phyloP scores from a whole-genome alignment of 768 basidiomycete genomes.

The Xerocomus brunneocitrinus region DNA sequence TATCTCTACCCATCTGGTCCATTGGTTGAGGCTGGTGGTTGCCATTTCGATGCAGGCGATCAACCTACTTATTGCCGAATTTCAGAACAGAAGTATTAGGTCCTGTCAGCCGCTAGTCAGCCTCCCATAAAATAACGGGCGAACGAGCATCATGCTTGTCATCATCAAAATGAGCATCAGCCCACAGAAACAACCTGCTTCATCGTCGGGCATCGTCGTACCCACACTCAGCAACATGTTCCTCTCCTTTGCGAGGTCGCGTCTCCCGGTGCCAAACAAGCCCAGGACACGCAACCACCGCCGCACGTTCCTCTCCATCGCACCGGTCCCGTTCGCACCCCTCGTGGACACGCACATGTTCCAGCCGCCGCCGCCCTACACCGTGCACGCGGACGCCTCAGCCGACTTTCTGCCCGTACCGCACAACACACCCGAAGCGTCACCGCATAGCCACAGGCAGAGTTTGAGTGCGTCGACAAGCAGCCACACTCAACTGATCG shows the following conservation, averaged over 20 bases:
- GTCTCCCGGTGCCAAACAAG: conserved; percentile 18
- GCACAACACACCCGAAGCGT: conserved; percentile 25
- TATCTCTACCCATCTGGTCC: too few relatives aligned
- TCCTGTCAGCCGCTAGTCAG: neutral
- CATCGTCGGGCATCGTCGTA: neutral
- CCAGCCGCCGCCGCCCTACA: conserved; percentile 24
- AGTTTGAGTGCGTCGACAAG: neutral
- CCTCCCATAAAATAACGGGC: neutral
- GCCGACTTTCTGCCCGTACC: conserved; percentile 18
- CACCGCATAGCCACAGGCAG: neutral
- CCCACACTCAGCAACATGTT: conserved; percentile 15
- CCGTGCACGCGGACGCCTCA: conserved; percentile 8
- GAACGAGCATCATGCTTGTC: neutral
- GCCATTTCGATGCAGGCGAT: too few relatives aligned
- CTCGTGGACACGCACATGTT: conserved; percentile 24
- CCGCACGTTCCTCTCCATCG: conserved; percentile 10
- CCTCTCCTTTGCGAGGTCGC: conserved; percentile 20
- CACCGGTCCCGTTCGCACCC: conserved; percentile 26
- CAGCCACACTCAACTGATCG: conserved; percentile 5
- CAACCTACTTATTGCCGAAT: neutral
- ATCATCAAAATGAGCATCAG: neutral
- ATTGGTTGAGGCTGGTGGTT: too few relatives aligned
- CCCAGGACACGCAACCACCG: conserved; percentile 11
- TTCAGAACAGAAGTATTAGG: neutral
- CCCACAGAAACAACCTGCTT: neutral